phyloP scores from a whole-genome alignment of 345 rosid species.

The Reutealis trisperma region DNA sequence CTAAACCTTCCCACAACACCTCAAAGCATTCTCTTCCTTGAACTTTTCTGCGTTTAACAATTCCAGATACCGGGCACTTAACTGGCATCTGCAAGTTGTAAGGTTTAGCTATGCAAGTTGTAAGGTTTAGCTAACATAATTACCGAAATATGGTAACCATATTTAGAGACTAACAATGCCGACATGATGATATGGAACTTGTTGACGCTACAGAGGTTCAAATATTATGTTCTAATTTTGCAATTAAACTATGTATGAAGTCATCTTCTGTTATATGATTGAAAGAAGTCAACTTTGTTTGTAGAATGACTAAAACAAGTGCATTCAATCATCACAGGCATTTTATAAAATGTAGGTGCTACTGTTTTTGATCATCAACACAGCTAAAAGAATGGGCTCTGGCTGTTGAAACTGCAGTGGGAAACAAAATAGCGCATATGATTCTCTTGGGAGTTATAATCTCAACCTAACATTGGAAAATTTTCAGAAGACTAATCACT shows the following conservation, averaged over 20 bases:
- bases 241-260: too few relatives aligned
- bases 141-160: not conserved
- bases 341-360: not conserved
- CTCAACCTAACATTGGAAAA: not conserved
- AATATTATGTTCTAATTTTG: not conserved
- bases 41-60: slow-evolving; percentile 66
- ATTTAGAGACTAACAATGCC: not conserved
- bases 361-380: too few relatives aligned
- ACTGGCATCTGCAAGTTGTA: slow-evolving; percentile 55
- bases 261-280: not conserved
- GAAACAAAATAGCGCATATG: not conserved
- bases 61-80: slow-evolving; percentile 72
- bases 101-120: slow-evolving; percentile 30
- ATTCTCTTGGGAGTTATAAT: not conserved
- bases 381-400: not conserved
- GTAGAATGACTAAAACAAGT: too few relatives aligned
- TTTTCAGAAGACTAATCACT: not conserved
- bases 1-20: slow-evolving; percentile 68
- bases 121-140: not conserved
- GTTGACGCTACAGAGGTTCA: not conserved
- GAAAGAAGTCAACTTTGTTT: not conserved
- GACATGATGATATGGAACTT: not conserved
- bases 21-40: slow-evolving; percentile 76
- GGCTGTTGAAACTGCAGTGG: not conserved
- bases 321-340: not conserved